Evolutionary conservation across 1,284 basidiomycete genomes (phyloP).

Genomic region (Ustanciosporium gigantosporum): DNA sequence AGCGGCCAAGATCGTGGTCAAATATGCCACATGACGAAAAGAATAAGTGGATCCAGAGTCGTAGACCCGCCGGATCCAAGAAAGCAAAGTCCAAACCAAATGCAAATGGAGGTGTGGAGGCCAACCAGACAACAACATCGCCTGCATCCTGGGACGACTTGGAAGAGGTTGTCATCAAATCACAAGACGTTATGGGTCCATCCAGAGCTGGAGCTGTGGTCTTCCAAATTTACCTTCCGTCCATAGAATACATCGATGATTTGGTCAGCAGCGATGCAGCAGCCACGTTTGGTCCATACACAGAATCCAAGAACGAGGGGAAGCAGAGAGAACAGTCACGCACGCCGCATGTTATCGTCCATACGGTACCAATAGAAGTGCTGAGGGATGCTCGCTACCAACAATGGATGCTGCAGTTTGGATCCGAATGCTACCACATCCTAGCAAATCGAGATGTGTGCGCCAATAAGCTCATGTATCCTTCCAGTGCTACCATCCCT

Average conservation of each 20-base stretch:
- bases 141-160: constrained; percentile 61
- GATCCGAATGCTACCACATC: constrained; percentile 65
- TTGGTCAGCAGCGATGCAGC: constrained; percentile 63
- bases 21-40: constrained; percentile 18
- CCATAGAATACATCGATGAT: constrained; percentile 70
- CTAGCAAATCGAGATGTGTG: constrained; percentile 68
- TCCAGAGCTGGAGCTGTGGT: constrained; percentile 68
- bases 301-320: constrained; percentile 24
- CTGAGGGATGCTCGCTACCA: constrained; percentile 73
- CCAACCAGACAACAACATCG: constrained; percentile 58
- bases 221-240: constrained; percentile 67
- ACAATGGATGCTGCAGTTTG: constrained; percentile 73
- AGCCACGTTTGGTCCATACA: constrained; percentile 65
- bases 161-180: constrained; percentile 30
- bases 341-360: constrained; percentile 63
- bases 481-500: constrained; percentile 73
- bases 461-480: constrained; percentile 74
- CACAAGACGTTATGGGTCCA: constrained; percentile 65
- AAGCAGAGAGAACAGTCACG: constrained; percentile 62
- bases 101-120: constrained; percentile 1
- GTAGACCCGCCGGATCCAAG: constrained; percentile 63
- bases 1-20: constrained; percentile 51
- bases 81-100: constrained; percentile 53
- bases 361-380: constrained; percentile 41
- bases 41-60: constrained; percentile 57